phyloP scores from a whole-genome alignment of 2,329 filamentous ascomycete species.

The Metarhizium album region DNA sequence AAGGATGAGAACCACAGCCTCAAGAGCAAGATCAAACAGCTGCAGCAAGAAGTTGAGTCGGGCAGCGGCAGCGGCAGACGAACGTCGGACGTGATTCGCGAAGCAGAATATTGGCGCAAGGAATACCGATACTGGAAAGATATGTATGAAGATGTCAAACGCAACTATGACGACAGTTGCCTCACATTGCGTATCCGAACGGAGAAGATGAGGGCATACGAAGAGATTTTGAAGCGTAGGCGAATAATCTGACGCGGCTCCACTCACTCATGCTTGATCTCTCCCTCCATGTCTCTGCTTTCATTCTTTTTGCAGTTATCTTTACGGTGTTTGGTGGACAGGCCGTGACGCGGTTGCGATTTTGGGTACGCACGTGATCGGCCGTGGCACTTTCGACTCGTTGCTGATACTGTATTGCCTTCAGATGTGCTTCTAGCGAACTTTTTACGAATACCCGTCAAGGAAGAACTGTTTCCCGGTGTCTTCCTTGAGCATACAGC shows the following conservation, averaged over 20 bases:
- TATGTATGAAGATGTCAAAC: constrained; percentile 17
- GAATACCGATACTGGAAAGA: constrained; percentile 20
- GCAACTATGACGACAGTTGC: constrained; percentile 18
- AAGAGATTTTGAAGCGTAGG: constrained; percentile 22
- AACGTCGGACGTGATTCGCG: constrained; percentile 20
- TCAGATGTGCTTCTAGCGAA: too few relatives aligned
- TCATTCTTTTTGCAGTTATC: too few relatives aligned
- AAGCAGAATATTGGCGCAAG: constrained; percentile 25
- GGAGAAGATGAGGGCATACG: constrained; percentile 22
- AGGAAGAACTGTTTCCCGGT: too few relatives aligned
- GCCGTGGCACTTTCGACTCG: too few relatives aligned
- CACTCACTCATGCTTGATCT: not conserved
- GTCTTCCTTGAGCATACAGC: too few relatives aligned
- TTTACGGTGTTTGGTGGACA: too few relatives aligned
- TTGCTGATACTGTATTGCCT: too few relatives aligned
- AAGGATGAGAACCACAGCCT: constrained; percentile 23
- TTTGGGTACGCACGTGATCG: too few relatives aligned
- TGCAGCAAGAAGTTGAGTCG: constrained; percentile 23
- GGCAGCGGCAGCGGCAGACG: constrained; percentile 19
- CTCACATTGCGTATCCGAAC: constrained; percentile 19
- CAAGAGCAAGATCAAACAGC: constrained; percentile 20
- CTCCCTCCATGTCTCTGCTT: not conserved
- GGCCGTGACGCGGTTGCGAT: too few relatives aligned
- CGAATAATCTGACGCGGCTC: constrained; percentile 15
- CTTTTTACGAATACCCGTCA: too few relatives aligned